Evolutionary conservation across 1,284 basidiomycete genomes (phyloP).

Genomic region (Fomitopsis pinicola): DNA sequence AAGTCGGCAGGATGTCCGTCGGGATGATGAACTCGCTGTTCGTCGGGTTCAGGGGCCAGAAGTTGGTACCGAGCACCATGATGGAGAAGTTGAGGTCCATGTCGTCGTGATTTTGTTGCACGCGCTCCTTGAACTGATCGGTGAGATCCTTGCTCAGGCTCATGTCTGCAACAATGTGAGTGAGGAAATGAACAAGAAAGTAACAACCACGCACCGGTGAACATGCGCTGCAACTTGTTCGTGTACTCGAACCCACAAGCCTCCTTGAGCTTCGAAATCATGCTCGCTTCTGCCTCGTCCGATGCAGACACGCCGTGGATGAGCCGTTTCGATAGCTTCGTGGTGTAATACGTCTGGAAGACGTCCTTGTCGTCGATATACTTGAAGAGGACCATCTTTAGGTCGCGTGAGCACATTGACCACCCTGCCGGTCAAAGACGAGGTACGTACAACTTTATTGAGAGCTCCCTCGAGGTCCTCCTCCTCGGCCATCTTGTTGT

Average conservation of each 20-base stretch:
- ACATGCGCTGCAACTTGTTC: conserved; percentile 97
- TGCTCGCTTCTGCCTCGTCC: conserved; percentile 95
- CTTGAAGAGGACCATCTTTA: conserved; percentile 96
- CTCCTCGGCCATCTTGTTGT: conserved; percentile 94
- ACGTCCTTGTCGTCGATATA: conserved; percentile 99
- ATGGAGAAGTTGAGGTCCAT: conserved; percentile 89
- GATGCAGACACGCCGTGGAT: conserved; percentile 93
- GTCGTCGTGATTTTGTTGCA: conserved; percentile 80
- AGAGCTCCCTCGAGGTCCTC: conserved; percentile 86
- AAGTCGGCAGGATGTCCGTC: conserved; percentile 80
- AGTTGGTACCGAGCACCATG: conserved; percentile 94
- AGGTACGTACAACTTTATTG: conserved; percentile 76
- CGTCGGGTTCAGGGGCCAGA: conserved; percentile 90
- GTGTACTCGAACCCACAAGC: conserved; percentile 99
- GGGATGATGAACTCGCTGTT: conserved; percentile 88
- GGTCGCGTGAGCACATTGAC: not conserved
- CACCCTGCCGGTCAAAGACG: not conserved
- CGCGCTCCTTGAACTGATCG: conserved; percentile 94
- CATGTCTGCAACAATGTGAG: conserved; percentile 63
- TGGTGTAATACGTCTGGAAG: conserved; percentile 99
- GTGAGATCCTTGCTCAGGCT: conserved; percentile 94
- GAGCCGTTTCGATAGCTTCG: conserved; percentile 92
- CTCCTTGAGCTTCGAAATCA: conserved; percentile 99
- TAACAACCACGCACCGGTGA: conserved; percentile 64
- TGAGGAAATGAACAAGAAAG: conserved; percentile 2